Evolutionary conservation across 306 rosid species (phyloP), one percentile per base, ranked within the genome.

Genomic region (Rosa lucieae): DNA sequence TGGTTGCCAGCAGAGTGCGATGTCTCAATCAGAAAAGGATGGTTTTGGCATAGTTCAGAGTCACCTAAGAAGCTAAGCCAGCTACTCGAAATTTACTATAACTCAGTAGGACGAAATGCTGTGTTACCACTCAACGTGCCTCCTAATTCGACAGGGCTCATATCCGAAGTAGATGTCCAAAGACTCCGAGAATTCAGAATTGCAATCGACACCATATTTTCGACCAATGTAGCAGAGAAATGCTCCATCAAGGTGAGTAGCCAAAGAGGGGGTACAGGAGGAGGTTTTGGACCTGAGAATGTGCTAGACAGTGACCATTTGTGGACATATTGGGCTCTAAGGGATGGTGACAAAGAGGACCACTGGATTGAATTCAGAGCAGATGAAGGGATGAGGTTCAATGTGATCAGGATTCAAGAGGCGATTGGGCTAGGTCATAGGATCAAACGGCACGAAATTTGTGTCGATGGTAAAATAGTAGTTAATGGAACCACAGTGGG

Each of bases 351-450:
- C 29, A 72, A 70, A 39, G 77, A 43, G 63, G 90, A 86, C 29
- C 92, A 87, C 43, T 92, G 97, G 98, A 73, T 94, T 81, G 92
- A 92, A 76, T 72, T 94, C 18, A 71, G 87, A 77, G 83, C 29
- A 21, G 74, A 62, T 35, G 82, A 69, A 77, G 79, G 70, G 77
- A 55, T 92, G 73, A 88, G 89, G 72, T 92, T 94, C 85, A 92
- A 94, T 80, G 98, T 88, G 77, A 78, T 92, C 46, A 85, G 97
- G 85, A 88, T 94, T 70, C 98, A 94, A 76, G 98, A 94, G 74
- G 96, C 97, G 10, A 92, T 94, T 46, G 96, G 98, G 62, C 91
- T 94, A 47, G 98, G 98, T 53, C 98, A 94, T 79, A 87, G 98
- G 84, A 89, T 94, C 84, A 15, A 84, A 87, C 46, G 35, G 81